Evolutionary conservation across 768 basidiomycete genomes (phyloP).

Genomic region (Suillus luteus): DNA sequence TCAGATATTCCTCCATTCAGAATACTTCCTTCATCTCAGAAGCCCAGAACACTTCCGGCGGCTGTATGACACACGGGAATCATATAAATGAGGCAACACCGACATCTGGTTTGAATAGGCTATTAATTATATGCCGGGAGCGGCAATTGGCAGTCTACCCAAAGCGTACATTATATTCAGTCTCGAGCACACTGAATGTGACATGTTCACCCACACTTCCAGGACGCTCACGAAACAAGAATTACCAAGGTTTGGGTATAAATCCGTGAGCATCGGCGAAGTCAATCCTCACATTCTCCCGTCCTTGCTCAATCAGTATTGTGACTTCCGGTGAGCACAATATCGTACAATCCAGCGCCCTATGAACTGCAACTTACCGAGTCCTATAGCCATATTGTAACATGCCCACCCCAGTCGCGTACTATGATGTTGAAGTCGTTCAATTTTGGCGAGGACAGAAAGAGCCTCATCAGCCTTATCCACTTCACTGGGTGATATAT

Average conservation of each 20-base stretch:
- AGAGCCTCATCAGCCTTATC: conserved; percentile 12
- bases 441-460: conserved; percentile 31
- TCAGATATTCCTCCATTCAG: neutral
- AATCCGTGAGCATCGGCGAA: neutral
- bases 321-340: neutral
- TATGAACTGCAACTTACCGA: neutral
- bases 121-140: neutral
- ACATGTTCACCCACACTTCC: conserved; percentile 1
- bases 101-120: neutral
- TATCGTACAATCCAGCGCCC: no score
- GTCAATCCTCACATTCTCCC: neutral
- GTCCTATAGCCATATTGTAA: neutral
- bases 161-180: neutral
- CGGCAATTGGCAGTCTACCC: neutral
- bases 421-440: conserved; percentile 27
- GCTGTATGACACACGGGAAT: neutral
- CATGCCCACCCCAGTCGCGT: conserved; percentile 21
- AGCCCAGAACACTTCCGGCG: neutral
- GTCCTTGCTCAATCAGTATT: neutral
- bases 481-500: conserved; percentile 34
- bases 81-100: neutral
- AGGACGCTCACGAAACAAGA: neutral
- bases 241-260: neutral
- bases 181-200: neutral
- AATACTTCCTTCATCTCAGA: neutral